These are phyloP conservation scores for Barnettozyma sucrosica DNA, from an alignment of 805 yeast species.

Conservation along the genomic window DNA sequence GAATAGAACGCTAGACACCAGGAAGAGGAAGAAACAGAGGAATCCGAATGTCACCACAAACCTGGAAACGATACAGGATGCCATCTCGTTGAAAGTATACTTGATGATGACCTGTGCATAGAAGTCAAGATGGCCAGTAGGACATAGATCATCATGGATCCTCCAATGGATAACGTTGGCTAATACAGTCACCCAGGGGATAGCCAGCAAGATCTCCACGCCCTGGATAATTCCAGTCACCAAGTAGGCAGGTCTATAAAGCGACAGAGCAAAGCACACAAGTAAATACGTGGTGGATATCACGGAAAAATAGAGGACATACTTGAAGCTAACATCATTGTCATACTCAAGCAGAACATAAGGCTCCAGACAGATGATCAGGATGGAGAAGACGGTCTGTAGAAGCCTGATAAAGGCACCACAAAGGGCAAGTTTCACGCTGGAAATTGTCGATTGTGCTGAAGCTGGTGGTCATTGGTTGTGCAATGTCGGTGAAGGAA, in stretches of 20 bases:
- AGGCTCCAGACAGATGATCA: neutral
- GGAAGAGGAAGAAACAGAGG: neutral
- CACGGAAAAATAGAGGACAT: neutral
- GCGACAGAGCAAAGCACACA: neutral
- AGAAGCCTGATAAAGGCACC: slow-evolving; percentile 1
- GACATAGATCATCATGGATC: neutral
- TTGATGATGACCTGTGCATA: neutral
- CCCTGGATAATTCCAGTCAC: neutral
- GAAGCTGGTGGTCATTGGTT: neutral
- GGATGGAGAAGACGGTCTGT: neutral
- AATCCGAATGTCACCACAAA: neutral
- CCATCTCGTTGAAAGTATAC: neutral
- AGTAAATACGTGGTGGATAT: slow-evolving; percentile 1
- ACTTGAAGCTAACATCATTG: neutral
- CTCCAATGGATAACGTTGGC: neutral
- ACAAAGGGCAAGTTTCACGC: slow-evolving; percentile 2
- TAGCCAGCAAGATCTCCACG: neutral
- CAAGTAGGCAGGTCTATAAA: neutral
- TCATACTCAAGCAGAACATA: neutral
- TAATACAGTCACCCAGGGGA: neutral
- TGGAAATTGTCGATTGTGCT: neutral
- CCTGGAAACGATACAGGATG: neutral
- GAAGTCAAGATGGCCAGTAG: neutral
- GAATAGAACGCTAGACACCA: neutral
- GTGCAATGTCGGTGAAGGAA: neutral